phyloP scores from a whole-genome alignment of 176 grass and related monocot genomes.

The Echinochloa phyllopogon region DNA sequence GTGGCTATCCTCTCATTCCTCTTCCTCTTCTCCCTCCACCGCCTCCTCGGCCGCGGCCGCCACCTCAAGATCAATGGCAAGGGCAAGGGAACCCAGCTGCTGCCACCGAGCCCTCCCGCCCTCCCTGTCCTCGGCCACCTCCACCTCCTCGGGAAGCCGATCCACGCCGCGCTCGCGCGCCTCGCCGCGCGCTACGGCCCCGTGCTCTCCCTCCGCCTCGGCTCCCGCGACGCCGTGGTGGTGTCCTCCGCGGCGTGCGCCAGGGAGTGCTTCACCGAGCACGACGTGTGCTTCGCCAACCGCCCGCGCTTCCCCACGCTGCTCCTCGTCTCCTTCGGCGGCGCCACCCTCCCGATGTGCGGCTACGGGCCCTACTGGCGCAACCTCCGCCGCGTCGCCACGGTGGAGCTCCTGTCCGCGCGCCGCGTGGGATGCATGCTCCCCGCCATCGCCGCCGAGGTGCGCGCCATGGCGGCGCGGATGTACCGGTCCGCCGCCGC shows the following conservation, averaged over 20 bases:
- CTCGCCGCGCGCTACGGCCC: conserved; percentile 51
- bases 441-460: conserved; percentile 23
- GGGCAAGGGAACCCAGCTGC: not conserved
- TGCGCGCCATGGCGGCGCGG: conserved; percentile 30
- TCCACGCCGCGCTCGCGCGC: conserved; percentile 41
- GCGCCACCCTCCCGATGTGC: conserved; percentile 30
- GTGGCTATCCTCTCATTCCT: not conserved
- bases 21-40: conserved; percentile 1
- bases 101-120: conserved; percentile 49
- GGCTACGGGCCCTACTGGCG: conserved; percentile 64
- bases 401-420: conserved; percentile 58
- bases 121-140: conserved; percentile 63
- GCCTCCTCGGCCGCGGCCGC: not conserved
- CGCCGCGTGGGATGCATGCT: conserved; percentile 41
- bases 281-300: conserved; percentile 66
- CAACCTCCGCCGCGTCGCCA: conserved; percentile 52
- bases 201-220: conserved; percentile 50
- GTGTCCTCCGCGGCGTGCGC: conserved; percentile 42
- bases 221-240: conserved; percentile 54
- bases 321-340: conserved; percentile 37
- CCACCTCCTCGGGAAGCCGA: conserved; percentile 57
- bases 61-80: not conserved
- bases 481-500: conserved; percentile 16
- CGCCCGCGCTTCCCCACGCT: conserved; percentile 50
- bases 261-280: conserved; percentile 62